phyloP scores from a whole-genome alignment of 2,329 filamentous ascomycete species.

The Penicillium sp. region DNA sequence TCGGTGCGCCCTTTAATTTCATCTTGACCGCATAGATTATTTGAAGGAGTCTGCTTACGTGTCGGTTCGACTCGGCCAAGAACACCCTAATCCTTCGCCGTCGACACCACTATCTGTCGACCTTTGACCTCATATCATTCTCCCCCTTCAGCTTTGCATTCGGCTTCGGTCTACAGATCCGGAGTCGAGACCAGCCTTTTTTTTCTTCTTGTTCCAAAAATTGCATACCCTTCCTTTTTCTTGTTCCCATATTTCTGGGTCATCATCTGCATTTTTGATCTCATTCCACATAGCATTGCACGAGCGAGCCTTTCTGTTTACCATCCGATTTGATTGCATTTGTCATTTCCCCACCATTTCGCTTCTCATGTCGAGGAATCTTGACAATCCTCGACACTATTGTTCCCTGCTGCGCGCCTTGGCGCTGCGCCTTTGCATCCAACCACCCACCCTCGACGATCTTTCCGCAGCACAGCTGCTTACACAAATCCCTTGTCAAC shows the following conservation, averaged over 20 bases:
- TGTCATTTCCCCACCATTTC: slow-evolving; percentile 4
- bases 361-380: slow-evolving; percentile 17
- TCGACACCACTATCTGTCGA: slow-evolving; percentile 12
- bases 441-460: slow-evolving; percentile 20
- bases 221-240: slow-evolving; percentile 38
- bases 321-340: slow-evolving; percentile 19
- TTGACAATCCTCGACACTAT: slow-evolving; percentile 5
- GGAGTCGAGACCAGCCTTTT: slow-evolving; percentile 25
- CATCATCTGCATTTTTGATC: slow-evolving; percentile 35
- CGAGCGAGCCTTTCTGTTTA: slow-evolving; percentile 43
- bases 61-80: slow-evolving; percentile 14
- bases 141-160: slow-evolving; percentile 22
- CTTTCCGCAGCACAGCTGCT: slow-evolving; percentile 20
- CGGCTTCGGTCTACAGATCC: slow-evolving; percentile 17
- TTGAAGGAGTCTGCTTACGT: slow-evolving; percentile 14
- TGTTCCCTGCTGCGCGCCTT: slow-evolving; percentile 20
- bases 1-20: slow-evolving; percentile 13
- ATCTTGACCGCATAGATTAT: slow-evolving; percentile 14
- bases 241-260: slow-evolving; percentile 30
- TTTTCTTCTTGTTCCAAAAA: slow-evolving; percentile 30
- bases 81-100: slow-evolving; percentile 20
- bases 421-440: slow-evolving; percentile 25
- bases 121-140: slow-evolving; percentile 7
- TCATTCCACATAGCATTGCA: slow-evolving; percentile 48
- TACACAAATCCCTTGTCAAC: slow-evolving; percentile 2